These are phyloP conservation scores for Piper longum DNA, from an alignment of 164 flowering plant genomes.

Conservation along the genomic window DNA sequence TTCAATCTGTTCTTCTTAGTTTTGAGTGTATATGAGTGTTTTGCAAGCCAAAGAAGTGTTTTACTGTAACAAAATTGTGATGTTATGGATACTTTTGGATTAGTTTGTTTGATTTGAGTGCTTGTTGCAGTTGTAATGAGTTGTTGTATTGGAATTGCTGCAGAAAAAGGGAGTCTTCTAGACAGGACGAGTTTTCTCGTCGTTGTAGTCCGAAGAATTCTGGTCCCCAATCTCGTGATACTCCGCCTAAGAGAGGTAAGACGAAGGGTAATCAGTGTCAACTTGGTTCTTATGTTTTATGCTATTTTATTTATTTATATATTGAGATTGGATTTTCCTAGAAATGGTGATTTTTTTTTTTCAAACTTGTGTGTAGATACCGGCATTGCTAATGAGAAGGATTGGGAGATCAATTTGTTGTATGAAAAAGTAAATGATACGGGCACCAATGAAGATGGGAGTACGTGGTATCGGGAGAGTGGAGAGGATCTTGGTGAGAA, in stretches of 20 bases:
- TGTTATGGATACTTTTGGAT: too few species aligned
- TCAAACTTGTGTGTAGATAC: constrained; percentile 37
- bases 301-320: background rate
- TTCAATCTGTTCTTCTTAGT: too few species aligned
- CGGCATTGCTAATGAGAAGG: constrained; percentile 93
- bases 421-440: constrained; percentile 63
- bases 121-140: too few species aligned
- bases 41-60: too few species aligned
- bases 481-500: constrained; percentile 77
- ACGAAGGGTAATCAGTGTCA: background rate
- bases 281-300: background rate
- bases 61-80: too few species aligned
- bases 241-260: constrained; percentile 93
- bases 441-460: constrained; percentile 89
- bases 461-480: constrained; percentile 83
- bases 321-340: background rate
- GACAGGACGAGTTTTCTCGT: constrained; percentile 52
- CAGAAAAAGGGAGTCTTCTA: constrained; percentile 41
- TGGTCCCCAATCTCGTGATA: constrained; percentile 84
- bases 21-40: too few species aligned
- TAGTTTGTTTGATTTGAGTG: too few species aligned
- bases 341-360: background rate
- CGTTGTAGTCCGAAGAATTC: constrained; percentile 63
- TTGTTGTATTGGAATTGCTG: background rate
- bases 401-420: constrained; percentile 77